Evolutionary conservation across 305 asterid genomes (phyloP).

Genomic region (Fraxinus nigra): DNA sequence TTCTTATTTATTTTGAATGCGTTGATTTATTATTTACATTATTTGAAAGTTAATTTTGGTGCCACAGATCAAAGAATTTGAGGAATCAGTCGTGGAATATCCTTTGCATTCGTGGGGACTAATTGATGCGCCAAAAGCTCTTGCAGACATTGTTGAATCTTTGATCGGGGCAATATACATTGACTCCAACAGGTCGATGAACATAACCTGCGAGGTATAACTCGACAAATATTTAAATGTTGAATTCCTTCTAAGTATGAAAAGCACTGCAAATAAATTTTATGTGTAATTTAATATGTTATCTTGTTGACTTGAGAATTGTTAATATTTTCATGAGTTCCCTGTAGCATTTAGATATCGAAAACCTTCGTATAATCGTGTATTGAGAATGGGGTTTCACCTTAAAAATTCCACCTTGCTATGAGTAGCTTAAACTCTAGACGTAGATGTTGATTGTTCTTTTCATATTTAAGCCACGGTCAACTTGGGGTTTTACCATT

Average conservation of each 20-base stretch:
- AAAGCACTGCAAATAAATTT: no score
- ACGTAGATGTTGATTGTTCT: not conserved
- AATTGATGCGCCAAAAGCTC: slow-evolving; percentile 36
- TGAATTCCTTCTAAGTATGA: not conserved
- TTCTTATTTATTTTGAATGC: not conserved
- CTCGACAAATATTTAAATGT: not conserved
- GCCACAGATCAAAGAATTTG: slow-evolving; percentile 44
- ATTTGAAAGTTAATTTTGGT: not conserved
- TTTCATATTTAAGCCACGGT: no score
- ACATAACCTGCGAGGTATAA: slow-evolving; percentile 43
- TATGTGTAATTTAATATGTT: no score
- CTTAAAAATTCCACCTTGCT: not conserved
- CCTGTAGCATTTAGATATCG: no score
- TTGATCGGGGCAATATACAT: slow-evolving; percentile 46
- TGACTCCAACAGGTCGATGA: slow-evolving; percentile 33
- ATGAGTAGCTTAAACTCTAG: not conserved
- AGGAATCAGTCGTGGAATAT: slow-evolving; percentile 29
- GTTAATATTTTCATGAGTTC: no score
- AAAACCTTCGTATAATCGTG: not conserved
- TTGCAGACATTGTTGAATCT: slow-evolving; percentile 55
- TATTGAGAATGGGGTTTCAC: not conserved
- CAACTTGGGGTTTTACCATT: not conserved
- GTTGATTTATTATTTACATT: not conserved
- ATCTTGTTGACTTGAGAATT: no score
- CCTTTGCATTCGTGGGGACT: slow-evolving; percentile 54